A percentile compares a stretch with the other conserved stretches of the same genome.
phyloP scores from a whole-genome alignment of 176 grass and related monocot genomes.

The Oryza glumipatula region DNA sequence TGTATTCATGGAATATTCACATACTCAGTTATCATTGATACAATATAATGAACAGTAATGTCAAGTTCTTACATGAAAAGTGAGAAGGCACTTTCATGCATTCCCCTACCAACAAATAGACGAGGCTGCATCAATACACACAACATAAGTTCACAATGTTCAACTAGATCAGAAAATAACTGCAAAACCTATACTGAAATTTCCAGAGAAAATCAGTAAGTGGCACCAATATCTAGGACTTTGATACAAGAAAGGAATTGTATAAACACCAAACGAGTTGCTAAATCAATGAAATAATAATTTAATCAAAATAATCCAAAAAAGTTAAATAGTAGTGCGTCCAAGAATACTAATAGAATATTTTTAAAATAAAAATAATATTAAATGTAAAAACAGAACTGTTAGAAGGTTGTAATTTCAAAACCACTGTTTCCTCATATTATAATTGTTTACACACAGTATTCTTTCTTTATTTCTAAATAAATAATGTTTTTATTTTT shows the following conservation, averaged over 20 bases:
- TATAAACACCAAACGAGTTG: slow-evolving; percentile 6
- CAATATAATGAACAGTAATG: neutral
- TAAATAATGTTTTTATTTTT: neutral
- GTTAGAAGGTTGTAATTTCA: slow-evolving; percentile 1
- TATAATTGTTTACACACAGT: neutral
- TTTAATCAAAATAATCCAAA: slow-evolving; percentile 1
- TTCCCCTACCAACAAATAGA: slow-evolving; percentile 91
- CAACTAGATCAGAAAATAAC: slow-evolving; percentile 18
- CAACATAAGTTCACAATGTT: slow-evolving; percentile 30
- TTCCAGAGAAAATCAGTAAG: neutral
- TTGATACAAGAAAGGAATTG: slow-evolving; percentile 4
- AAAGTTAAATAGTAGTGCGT: neutral
- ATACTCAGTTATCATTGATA: neutral
- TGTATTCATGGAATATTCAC: neutral
- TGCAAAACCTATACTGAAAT: neutral
- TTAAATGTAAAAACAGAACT: neutral
- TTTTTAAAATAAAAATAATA: neutral
- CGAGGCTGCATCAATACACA: slow-evolving; percentile 62
- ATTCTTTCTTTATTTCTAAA: neutral
- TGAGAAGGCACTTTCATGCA: slow-evolving; percentile 93
- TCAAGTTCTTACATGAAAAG: slow-evolving; percentile 86
- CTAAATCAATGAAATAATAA: neutral
- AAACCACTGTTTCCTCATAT: slow-evolving; percentile 7
- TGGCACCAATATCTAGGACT: slow-evolving; percentile 9
- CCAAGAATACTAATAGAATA: neutral